phyloP scores from a whole-genome alignment of 495 filamentous ascomycete species.

The Penicillium daleae region DNA sequence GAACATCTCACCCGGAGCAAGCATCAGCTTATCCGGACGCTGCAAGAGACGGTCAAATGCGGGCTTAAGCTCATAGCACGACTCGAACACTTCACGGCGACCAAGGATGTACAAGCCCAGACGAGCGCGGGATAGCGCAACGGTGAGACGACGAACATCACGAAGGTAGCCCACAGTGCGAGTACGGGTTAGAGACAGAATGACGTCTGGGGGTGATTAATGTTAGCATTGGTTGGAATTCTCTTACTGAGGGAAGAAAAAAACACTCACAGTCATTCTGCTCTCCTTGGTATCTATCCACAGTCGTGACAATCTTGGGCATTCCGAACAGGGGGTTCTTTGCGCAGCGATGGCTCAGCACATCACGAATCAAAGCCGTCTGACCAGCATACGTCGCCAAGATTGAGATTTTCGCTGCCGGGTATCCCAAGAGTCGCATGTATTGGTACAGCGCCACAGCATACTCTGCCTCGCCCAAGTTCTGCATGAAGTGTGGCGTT shows the following conservation, averaged over 20 bases:
- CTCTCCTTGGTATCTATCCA: constrained; percentile 98
- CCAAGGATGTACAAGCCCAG: constrained; percentile 93
- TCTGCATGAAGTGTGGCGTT: constrained; percentile 96
- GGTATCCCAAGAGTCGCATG: constrained; percentile 96
- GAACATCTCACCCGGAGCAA: constrained; percentile 86
- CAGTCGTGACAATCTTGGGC: constrained; percentile 88
- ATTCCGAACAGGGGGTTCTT: constrained; percentile 86
- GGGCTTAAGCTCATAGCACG: constrained; percentile 83
- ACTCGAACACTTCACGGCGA: constrained; percentile 84
- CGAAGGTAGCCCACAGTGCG: constrained; percentile 90
- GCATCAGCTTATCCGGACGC: constrained; percentile 74
- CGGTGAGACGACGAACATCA: constrained; percentile 90
- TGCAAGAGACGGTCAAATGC: constrained; percentile 77
- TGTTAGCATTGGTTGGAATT: constrained; percentile 15
- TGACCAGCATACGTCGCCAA: constrained; percentile 96
- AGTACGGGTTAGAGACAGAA: constrained; percentile 89
- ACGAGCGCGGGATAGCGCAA: constrained; percentile 92
- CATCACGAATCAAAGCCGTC: constrained; percentile 85
- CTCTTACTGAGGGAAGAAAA: neutral
- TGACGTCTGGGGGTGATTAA: constrained; percentile 67
- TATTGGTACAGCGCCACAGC: constrained; percentile 95
- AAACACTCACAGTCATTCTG: constrained; percentile 98
- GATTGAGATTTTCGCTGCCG: constrained; percentile 87
- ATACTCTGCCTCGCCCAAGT: constrained; percentile 96
- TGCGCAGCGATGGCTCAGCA: constrained; percentile 81